phyloP scores from a whole-genome alignment of 75 land plant species.

The Adiantum capillusveneris region DNA sequence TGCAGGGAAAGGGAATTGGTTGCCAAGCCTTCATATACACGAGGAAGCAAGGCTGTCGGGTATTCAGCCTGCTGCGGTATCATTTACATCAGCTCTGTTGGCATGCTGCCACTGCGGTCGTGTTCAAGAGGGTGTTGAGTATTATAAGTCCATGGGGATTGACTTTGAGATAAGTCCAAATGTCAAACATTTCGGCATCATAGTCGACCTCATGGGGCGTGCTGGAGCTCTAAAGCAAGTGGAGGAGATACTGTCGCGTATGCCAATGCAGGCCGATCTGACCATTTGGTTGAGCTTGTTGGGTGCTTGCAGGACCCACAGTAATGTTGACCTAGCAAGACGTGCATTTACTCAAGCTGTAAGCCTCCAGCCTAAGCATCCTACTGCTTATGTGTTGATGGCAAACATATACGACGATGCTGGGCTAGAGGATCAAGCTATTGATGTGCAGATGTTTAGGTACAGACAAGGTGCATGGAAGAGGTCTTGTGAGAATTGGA shows the following conservation, averaged over 20 bases:
- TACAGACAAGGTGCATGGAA: no score
- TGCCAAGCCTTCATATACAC: constrained; percentile 23
- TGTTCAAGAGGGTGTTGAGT: constrained; percentile 28
- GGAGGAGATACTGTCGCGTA: constrained; percentile 24
- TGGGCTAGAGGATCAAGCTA: constrained; percentile 22
- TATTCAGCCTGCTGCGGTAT: constrained; percentile 32
- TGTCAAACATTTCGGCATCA: constrained; percentile 43
- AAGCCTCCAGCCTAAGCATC: constrained; percentile 22
- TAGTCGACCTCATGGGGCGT: constrained; percentile 46
- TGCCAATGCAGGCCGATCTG: constrained; percentile 11
- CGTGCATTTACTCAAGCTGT: constrained; percentile 37
- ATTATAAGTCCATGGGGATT: constrained; percentile 33
- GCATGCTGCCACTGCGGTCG: constrained; percentile 44
- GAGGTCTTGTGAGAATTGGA: no score
- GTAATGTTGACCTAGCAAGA: constrained; percentile 24
- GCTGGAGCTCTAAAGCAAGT: constrained; percentile 42
- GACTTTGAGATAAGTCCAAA: constrained; percentile 23
- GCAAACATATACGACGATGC: constrained; percentile 48
- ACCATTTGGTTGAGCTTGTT: constrained; percentile 53
- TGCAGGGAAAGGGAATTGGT: constrained; percentile 34
- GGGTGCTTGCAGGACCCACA: constrained; percentile 31
- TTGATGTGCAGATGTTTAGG: no score
- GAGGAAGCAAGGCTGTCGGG: constrained; percentile 14
- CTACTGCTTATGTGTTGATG: constrained; percentile 34
- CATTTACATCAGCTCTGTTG: constrained; percentile 40